Evolutionary conservation across 495 filamentous ascomycete species (phyloP), one percentile per base, ranked within the genome.

Genomic region (Acidiella bohemica): DNA sequence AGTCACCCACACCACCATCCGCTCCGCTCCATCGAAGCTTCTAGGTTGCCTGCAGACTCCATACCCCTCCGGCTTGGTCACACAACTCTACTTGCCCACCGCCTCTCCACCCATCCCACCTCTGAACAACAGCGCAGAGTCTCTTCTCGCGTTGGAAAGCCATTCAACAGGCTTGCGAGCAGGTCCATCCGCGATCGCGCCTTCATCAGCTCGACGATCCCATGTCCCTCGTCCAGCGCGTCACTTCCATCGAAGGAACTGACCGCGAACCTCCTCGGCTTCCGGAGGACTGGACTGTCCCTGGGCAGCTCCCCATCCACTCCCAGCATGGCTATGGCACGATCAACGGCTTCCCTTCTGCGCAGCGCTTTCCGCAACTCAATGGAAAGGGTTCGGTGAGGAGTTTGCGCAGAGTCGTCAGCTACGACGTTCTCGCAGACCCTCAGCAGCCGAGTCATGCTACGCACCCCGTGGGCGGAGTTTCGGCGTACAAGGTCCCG

Each of bases 161-260:
- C n/a, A n/a, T n/a, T n/a, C n/a, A n/a, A n/a, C n/a, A n/a, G n/a
- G n/a, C n/a, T n/a, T n/a, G n/a, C n/a, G n/a, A n/a, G n/a, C n/a
- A n/a, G n/a, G n/a, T n/a, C n/a, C n/a, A n/a, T n/a, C n/a, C n/a
- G n/a, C n/a, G n/a, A n/a, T n/a, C n/a, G n/a, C 25, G 25, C 25
- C 7, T 5, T 29, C 36, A 39, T 27, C 36, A 24, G 24, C n/a
- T n/a, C n/a, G 24, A 29, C 24, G 24, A 13, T 5, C 30, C 25
- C 31, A 59, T 59, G 56, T 59, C 56, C 44, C 47, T 59, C 9
- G 39, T 54, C 13, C 56, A 59, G 43, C 55, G 55, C 35, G 51
- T 59, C 23, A 47, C 48, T 10, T 30, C 44, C 19, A 39, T 51
- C 39, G 56, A 57, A 42, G 56, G 56, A 36, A 52, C 36, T n/a